These are phyloP conservation scores for Trichoderma polysporum DNA, from an alignment of 2,329 filamentous ascomycete genomes.

Conservation along the genomic window DNA sequence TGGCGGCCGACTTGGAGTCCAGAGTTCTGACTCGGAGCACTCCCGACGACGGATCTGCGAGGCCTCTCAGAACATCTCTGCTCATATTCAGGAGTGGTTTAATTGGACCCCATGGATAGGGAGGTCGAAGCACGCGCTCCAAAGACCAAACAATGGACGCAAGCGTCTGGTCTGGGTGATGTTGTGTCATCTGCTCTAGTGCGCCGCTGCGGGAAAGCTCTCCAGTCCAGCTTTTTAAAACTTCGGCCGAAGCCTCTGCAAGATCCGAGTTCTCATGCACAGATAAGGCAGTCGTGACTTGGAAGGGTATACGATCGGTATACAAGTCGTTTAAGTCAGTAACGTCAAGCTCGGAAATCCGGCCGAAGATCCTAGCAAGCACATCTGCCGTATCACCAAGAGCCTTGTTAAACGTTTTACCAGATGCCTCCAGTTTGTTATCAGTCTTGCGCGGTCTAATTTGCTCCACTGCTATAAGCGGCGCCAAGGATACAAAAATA, in stretches of 20 bases:
- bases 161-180: conserved; percentile 42
- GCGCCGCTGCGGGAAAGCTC: conserved; percentile 52
- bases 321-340: conserved; percentile 69
- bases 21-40: conserved; percentile 57
- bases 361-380: conserved; percentile 73
- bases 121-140: conserved; percentile 37
- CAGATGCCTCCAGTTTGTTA: conserved; percentile 39
- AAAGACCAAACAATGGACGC: conserved; percentile 45
- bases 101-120: conserved; percentile 56
- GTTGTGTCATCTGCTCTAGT: conserved; percentile 41
- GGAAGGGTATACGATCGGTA: conserved; percentile 64
- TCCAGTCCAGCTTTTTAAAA: conserved; percentile 79
- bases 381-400: conserved; percentile 56
- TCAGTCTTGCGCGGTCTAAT: conserved; percentile 58
- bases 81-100: conserved; percentile 57
- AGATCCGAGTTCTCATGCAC: conserved; percentile 78
- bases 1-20: conserved; percentile 60
- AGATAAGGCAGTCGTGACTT: conserved; percentile 73
- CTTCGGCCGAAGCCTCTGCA: conserved; percentile 74
- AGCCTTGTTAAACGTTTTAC: conserved; percentile 72
- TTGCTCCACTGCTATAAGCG: conserved; percentile 72
- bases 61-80: conserved; percentile 54
- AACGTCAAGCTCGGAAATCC: conserved; percentile 72
- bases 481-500: conserved; percentile 68
- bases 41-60: conserved; percentile 57